Percentiles rank a stretch among this genome's conserved stretches.
These are phyloP conservation scores for Apophysomyces variabilis DNA, from an alignment of 371 early-diverging fungal species.

Conservation along the genomic window DNA sequence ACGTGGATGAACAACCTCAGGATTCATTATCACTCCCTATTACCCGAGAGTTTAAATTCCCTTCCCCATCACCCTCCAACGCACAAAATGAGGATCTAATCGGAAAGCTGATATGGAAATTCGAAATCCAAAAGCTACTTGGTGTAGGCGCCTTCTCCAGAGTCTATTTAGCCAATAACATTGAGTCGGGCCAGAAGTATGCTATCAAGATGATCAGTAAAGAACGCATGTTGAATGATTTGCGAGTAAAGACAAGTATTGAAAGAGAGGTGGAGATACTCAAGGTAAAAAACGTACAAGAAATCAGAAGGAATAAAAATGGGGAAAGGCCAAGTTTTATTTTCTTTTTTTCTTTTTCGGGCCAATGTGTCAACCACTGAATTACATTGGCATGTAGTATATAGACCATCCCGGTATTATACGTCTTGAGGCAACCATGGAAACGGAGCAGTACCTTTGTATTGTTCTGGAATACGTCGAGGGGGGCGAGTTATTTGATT, in stretches of 20 bases:
- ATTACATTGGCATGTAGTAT: conserved; percentile 29
- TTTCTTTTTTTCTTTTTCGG: no score
- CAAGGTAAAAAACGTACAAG: conserved; percentile 20
- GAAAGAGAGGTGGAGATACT: conserved; percentile 36
- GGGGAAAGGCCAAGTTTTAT: no score
- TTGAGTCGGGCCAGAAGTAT: conserved; percentile 19
- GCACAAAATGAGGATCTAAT: conserved; percentile 18
- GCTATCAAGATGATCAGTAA: conserved; percentile 35
- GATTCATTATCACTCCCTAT: background rate
- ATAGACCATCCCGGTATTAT: conserved; percentile 67
- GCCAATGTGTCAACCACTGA: background rate
- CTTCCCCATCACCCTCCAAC: conserved; percentile 8
- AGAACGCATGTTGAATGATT: conserved; percentile 22
- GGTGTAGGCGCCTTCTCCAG: conserved; percentile 36
- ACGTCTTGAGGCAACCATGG: conserved; percentile 66
- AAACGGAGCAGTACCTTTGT: conserved; percentile 57
- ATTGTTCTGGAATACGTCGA: conserved; percentile 42
- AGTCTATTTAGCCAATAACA: conserved; percentile 32
- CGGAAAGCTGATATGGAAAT: conserved; percentile 31
- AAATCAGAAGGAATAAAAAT: no score
- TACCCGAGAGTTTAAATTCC: conserved; percentile 12
- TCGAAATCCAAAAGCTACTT: conserved; percentile 24
- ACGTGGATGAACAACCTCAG: conserved; percentile 23
- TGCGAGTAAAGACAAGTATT: conserved; percentile 27
- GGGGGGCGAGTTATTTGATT: conserved; percentile 34